These are phyloP conservation scores for Aspergillus sp. DNA, from an alignment of 2,329 filamentous ascomycete species.

Conservation along the genomic window DNA sequence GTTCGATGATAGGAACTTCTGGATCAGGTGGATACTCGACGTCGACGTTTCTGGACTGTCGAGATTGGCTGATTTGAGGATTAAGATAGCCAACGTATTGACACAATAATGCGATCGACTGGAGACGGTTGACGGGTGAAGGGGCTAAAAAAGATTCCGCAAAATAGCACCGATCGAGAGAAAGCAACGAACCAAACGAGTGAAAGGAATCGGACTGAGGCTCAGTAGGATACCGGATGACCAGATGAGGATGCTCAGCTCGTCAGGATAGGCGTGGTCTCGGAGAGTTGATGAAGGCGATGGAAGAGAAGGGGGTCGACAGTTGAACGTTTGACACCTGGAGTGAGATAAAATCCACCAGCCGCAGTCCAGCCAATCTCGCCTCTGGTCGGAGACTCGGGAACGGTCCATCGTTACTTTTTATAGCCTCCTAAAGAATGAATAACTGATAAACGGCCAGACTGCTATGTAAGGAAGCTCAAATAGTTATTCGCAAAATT, in stretches of 20 bases:
- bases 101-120: neutral
- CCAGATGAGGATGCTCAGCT: neutral
- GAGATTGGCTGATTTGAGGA: neutral
- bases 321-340: slow-evolving; percentile 5
- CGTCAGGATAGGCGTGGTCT: neutral
- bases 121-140: neutral
- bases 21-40: neutral
- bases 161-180: slow-evolving; percentile 6
- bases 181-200: slow-evolving; percentile 13
- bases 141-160: slow-evolving; percentile 7
- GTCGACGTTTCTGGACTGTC: neutral
- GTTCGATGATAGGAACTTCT: neutral
- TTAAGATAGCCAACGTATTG: neutral
- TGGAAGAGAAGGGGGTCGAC: slow-evolving; percentile 1
- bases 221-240: slow-evolving; percentile 5
- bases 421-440: slow-evolving; percentile 1
- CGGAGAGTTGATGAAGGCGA: neutral
- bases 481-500: neutral
- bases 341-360: slow-evolving; percentile 8
- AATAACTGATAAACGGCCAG: neutral
- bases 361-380: slow-evolving; percentile 10
- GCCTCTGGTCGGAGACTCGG: slow-evolving; percentile 4
- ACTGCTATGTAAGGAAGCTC: neutral
- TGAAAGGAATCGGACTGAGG: slow-evolving; percentile 12
- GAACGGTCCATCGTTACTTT: slow-evolving; percentile 5